These are phyloP conservation scores for Pezicula carpinea DNA, from an alignment of 2,329 filamentous ascomycete species.

Conservation along the genomic window DNA sequence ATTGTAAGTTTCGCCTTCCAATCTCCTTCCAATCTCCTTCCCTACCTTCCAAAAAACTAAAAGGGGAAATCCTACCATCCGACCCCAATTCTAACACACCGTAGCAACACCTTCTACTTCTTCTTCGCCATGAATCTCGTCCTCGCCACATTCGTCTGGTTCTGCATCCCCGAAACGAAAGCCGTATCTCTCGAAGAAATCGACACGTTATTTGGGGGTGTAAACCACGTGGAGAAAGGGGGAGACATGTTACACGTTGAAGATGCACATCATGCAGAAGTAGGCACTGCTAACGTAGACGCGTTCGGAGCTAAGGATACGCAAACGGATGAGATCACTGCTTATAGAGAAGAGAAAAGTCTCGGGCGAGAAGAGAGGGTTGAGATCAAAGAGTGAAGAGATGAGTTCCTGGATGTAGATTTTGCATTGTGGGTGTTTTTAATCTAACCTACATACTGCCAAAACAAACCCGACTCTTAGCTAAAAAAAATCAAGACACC, in stretches of 20 bases:
- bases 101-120: conserved; percentile 35
- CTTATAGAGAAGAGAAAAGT: not conserved
- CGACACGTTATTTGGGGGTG: conserved; percentile 43
- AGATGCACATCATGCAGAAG: conserved; percentile 8
- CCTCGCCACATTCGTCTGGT: conserved; percentile 42
- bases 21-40: too few species aligned
- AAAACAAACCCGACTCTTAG: too few species aligned
- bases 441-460: too few species aligned
- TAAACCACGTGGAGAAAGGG: conserved; percentile 11
- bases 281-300: conserved; percentile 31
- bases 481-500: too few species aligned
- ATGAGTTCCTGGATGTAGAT: too few species aligned
- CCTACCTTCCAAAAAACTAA: not conserved
- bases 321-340: not conserved
- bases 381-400: too few species aligned
- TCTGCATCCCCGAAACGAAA: conserved; percentile 49
- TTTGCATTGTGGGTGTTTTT: too few species aligned
- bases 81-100: not conserved
- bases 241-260: conserved; percentile 9
- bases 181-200: conserved; percentile 48
- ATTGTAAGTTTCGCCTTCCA: conserved; percentile 23
- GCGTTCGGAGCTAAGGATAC: not conserved
- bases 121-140: conserved; percentile 43
- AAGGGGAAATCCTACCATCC: too few species aligned
- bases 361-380: too few species aligned